phyloP scores from a whole-genome alignment of 352 stramenopile species.

The Hyaloperonospora arabidopsidis region DNA sequence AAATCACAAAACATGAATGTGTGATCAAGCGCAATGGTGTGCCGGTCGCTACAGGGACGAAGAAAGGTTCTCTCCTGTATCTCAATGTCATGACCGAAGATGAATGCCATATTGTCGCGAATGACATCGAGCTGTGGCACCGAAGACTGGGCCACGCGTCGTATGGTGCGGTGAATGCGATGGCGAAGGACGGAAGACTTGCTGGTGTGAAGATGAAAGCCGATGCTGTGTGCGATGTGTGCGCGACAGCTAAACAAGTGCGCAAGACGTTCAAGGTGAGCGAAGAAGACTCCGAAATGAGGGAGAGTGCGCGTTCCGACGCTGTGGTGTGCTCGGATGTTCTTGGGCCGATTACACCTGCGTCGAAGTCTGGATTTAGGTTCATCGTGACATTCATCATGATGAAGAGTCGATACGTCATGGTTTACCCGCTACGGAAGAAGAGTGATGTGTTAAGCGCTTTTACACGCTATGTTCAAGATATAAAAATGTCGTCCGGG shows the following conservation, averaged over 20 bases:
- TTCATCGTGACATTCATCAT: slow-evolving; percentile 3
- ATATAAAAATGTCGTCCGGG: not conserved
- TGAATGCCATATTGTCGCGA: not conserved
- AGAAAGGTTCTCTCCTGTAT: not conserved
- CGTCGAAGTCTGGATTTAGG: not conserved
- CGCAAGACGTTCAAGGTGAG: not conserved
- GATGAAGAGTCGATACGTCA: not conserved
- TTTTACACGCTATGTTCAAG: not conserved
- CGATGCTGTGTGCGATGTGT: not conserved
- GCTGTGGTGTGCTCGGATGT: not conserved
- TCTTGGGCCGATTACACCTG: not conserved
- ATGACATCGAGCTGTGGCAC: not conserved
- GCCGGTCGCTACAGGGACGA: not conserved
- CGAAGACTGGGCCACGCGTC: not conserved
- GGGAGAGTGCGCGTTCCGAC: not conserved
- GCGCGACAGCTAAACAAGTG: not conserved
- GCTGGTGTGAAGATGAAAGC: not conserved
- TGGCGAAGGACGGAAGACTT: not conserved
- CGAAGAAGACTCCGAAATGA: not conserved
- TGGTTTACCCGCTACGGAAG: not conserved
- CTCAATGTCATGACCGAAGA: not conserved
- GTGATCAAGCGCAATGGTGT: not conserved
- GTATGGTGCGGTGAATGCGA: not conserved
- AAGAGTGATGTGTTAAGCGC: not conserved
- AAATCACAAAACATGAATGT: not conserved